A percentile compares a stretch with the other conserved stretches of the same genome.
These are phyloP conservation scores for Tricholoma sp. DNA, from an alignment of 768 basidiomycete genomes.

Conservation along the genomic window DNA sequence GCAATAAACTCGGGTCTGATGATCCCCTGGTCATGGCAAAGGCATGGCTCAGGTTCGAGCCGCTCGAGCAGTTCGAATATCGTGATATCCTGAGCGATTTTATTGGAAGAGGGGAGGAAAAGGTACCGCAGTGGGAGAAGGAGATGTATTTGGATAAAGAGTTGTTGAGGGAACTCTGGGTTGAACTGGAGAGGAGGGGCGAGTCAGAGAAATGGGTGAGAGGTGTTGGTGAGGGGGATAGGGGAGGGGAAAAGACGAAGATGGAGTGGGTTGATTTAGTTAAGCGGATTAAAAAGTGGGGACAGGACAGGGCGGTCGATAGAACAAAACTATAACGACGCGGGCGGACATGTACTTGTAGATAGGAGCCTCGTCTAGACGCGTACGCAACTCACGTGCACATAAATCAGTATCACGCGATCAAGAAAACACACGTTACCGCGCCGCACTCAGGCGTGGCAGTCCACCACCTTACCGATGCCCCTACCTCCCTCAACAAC, in stretches of 20 bases:
- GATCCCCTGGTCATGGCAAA: conserved; percentile 40
- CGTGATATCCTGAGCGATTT: conserved; percentile 54
- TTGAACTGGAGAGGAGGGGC: conserved; percentile 47
- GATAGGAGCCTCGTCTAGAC: no score
- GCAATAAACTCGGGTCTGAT: conserved; percentile 21
- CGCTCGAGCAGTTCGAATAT: conserved; percentile 61
- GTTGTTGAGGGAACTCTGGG: conserved; percentile 53
- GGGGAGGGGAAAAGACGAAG: conserved; percentile 23
- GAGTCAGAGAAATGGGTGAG: conserved; percentile 56
- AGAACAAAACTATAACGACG: conserved; percentile 8
- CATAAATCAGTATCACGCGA: no score
- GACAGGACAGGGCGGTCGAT: conserved; percentile 15
- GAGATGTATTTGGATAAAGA: conserved; percentile 46
- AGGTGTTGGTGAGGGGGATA: conserved; percentile 46
- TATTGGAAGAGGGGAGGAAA: conserved; percentile 17
- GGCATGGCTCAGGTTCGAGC: conserved; percentile 49
- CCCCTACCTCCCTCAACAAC: conserved; percentile 45
- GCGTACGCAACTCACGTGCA: no score
- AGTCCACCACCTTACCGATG: no score
- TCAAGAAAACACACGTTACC: no score
- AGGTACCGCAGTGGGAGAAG: conserved; percentile 52
- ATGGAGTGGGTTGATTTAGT: conserved; percentile 59
- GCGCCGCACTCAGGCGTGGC: no score
- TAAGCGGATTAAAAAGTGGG: conserved; percentile 26
- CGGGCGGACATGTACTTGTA: no score